Base-by-base conservation (phyloP, 129 eudicot genomes). In the Saussurea involucrata region DNA sequence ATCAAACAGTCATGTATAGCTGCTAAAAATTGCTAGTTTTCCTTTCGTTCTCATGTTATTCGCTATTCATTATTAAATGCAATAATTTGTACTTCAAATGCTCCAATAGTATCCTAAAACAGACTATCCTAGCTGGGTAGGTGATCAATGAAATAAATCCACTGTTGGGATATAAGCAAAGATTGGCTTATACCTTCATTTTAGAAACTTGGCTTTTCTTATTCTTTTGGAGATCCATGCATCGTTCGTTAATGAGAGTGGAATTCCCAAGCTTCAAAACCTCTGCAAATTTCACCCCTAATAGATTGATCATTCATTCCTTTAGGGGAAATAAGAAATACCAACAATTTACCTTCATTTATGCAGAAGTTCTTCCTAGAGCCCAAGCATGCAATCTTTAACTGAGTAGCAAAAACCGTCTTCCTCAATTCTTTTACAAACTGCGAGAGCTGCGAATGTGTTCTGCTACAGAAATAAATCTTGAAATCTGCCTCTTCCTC, bases 391-490 rank as follows among this genome's bases (percentile, higher is more conserved):
- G 88, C 92, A 85, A 94, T 93, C 85, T 81, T 91, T 72, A 94
- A 31, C 72, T 88, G 85, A 69, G 67, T 77, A 74, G 84, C 88
- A 78, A 94, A 91, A 58, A 66, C 79, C 37, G 98, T 94, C 77
- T 94, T 94, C 86, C 85, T 84, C 85, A 94, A 81, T 76, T 94
- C 98, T 74, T 87, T 91, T 42, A 94, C 85, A 75, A 94, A 94
- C 88, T 94, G 98, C 0, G 96, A 87, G 58, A 94, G 88, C 86
- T 94, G 98, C 22, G 98, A 94, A 86, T 94, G 98, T 21, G 98
- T 94, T 63, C 98, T 80, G 78, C 98, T 94, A 75, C 97, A 94
- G 63, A 94, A 94, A 73, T 87, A 94, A 57, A 94, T 83, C 85
- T 89, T 94, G 42, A 89, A 69, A 37, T 75, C 78, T 17, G 86